These are phyloP conservation scores for Lentinus polychrous DNA, from an alignment of 1,284 basidiomycete genomes.

Conservation along the genomic window DNA sequence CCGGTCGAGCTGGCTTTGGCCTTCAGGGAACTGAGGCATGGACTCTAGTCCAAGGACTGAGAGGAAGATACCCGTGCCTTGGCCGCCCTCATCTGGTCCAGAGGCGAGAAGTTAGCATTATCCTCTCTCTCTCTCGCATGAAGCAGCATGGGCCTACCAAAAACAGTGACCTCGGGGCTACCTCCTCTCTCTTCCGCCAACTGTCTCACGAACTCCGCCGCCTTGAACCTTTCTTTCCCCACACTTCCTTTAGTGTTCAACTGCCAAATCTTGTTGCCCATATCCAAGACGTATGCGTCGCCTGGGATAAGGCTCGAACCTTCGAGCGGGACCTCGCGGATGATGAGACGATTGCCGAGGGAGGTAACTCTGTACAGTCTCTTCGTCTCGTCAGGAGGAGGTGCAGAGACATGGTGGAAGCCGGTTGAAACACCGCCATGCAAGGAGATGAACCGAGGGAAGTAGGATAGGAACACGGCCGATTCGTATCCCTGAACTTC, in stretches of 20 bases:
- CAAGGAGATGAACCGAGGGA: constrained; percentile 44
- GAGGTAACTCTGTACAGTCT: constrained; percentile 42
- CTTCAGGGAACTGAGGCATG: constrained; percentile 9
- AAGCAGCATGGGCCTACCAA: constrained; percentile 30
- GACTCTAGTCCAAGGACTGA: constrained; percentile 30
- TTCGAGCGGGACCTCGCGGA: constrained; percentile 42
- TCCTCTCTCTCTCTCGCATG: not conserved
- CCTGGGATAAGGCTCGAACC: constrained; percentile 42
- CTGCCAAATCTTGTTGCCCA: constrained; percentile 43
- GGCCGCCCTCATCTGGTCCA: constrained; percentile 40
- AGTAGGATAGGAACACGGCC: constrained; percentile 50
- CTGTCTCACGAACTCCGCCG: constrained; percentile 48
- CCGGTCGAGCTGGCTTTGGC: constrained; percentile 3
- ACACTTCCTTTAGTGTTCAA: constrained; percentile 45
- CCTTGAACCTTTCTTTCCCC: constrained; percentile 52
- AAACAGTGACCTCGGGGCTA: constrained; percentile 41
- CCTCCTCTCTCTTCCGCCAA: constrained; percentile 38
- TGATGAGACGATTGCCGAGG: constrained; percentile 29
- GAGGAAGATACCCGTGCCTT: constrained; percentile 41
- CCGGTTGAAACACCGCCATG: constrained; percentile 53
- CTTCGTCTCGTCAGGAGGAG: constrained; percentile 35
- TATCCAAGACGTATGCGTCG: constrained; percentile 54
- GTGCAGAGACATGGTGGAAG: constrained; percentile 50
- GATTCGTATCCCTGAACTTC: constrained; percentile 57
- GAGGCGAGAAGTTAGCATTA: not conserved